A percentile compares a stretch with the other conserved stretches of the same genome.
Evolutionary conservation across 2,329 filamentous ascomycete species (phyloP).

Genomic region (Penicillium sp.): DNA sequence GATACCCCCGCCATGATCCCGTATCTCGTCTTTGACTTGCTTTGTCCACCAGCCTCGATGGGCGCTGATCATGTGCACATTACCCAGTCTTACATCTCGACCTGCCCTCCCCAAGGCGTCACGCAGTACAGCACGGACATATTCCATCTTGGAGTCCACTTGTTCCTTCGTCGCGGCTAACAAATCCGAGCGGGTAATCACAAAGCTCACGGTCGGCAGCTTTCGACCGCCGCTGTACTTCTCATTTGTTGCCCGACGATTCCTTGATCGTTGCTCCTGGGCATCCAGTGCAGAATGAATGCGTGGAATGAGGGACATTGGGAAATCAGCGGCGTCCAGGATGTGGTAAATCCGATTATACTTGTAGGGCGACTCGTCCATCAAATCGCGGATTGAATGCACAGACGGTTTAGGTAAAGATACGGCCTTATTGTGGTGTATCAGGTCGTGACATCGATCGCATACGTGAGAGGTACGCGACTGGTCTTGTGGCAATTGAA

Average conservation of each 20-base stretch:
- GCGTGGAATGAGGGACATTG: constrained; percentile 80
- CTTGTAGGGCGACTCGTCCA: constrained; percentile 81
- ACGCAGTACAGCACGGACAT: constrained; percentile 69
- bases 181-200: constrained; percentile 83
- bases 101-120: constrained; percentile 65
- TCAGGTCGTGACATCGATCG: constrained; percentile 76
- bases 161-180: constrained; percentile 77
- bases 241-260: constrained; percentile 65
- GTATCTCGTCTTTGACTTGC: constrained; percentile 78
- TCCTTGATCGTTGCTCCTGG: constrained; percentile 69
- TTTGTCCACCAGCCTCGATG: constrained; percentile 87
- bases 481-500: constrained; percentile 13
- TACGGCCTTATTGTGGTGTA: constrained; percentile 66
- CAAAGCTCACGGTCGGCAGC: constrained; percentile 78
- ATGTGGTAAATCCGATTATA: constrained; percentile 95
- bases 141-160: constrained; percentile 81
- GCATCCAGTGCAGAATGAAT: constrained; percentile 65
- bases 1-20: constrained; percentile 71
- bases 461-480: constrained; percentile 50
- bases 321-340: constrained; percentile 92
- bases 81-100: constrained; percentile 72
- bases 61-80: constrained; percentile 79
- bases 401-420: constrained; percentile 76
- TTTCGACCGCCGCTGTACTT: constrained; percentile 62
- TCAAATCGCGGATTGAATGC: constrained; percentile 72